phyloP scores from a whole-genome alignment of 495 filamentous ascomycete species.

The Aspergillus hancockii region DNA sequence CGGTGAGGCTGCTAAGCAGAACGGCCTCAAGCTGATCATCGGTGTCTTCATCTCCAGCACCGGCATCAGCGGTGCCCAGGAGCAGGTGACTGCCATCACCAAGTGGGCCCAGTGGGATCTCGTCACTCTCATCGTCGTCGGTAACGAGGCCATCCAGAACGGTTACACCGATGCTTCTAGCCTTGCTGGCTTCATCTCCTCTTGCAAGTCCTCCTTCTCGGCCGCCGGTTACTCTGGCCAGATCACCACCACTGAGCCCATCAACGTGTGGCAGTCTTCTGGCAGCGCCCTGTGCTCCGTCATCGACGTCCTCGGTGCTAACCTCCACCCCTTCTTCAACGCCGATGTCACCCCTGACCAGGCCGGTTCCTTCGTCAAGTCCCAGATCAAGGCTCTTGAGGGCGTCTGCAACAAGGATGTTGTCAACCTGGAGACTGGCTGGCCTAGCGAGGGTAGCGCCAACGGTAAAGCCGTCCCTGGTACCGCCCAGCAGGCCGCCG shows the following conservation, averaged over 20 bases:
- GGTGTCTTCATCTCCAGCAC: slow-evolving; percentile 77
- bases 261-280: slow-evolving; percentile 65
- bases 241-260: slow-evolving; percentile 83
- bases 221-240: slow-evolving; percentile 70
- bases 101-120: slow-evolving; percentile 73
- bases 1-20: slow-evolving; percentile 58
- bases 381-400: slow-evolving; percentile 66
- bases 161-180: slow-evolving; percentile 57
- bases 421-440: slow-evolving; percentile 87
- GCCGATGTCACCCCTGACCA: slow-evolving; percentile 52
- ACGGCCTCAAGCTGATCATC: slow-evolving; percentile 75
- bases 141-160: slow-evolving; percentile 86
- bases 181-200: slow-evolving; percentile 68
- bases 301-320: slow-evolving; percentile 77
- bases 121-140: slow-evolving; percentile 78
- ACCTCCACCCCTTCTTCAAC: slow-evolving; percentile 97
- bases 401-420: slow-evolving; percentile 64
- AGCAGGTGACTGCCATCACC: slow-evolving; percentile 73
- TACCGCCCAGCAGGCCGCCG: slow-evolving; percentile 63
- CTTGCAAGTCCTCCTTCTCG: slow-evolving; percentile 48
- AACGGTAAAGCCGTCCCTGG: slow-evolving; percentile 75
- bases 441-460: slow-evolving; percentile 69
- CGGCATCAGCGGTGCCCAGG: slow-evolving; percentile 58
- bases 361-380: slow-evolving; percentile 72
- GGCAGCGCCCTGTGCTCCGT: slow-evolving; percentile 61